Evolutionary conservation across 805 yeast species (phyloP).

Genomic region (Barnettozyma vustinii): DNA sequence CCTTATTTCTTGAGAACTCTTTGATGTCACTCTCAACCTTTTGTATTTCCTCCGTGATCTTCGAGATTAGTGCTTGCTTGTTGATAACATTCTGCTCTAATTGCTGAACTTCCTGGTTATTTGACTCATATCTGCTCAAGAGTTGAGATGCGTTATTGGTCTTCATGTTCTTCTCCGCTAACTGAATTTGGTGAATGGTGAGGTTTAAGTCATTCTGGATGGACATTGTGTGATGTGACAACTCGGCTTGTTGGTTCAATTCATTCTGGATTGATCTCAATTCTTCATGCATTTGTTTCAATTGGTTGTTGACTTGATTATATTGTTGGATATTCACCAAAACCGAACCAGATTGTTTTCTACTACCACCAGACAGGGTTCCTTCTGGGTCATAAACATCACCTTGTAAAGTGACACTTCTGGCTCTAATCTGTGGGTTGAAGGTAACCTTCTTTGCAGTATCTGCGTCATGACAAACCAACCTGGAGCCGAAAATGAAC

Average conservation of each 20-base stretch:
- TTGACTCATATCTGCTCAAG: slow-evolving; percentile 43
- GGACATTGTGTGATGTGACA: slow-evolving; percentile 45
- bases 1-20: slow-evolving; percentile 77
- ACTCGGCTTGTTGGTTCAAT: slow-evolving; percentile 36
- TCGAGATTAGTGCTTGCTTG: slow-evolving; percentile 28
- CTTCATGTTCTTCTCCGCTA: slow-evolving; percentile 49
- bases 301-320: slow-evolving; percentile 38
- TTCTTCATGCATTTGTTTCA: slow-evolving; percentile 38
- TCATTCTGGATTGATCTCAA: slow-evolving; percentile 35
- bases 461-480: slow-evolving; percentile 81
- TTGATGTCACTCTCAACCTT: slow-evolving; percentile 68
- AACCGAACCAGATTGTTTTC: slow-evolving; percentile 52
- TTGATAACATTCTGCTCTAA: slow-evolving; percentile 35
- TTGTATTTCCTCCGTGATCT: slow-evolving; percentile 39
- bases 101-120: slow-evolving; percentile 39
- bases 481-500: slow-evolving; percentile 84
- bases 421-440: slow-evolving; percentile 70
- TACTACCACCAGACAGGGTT: slow-evolving; percentile 91
- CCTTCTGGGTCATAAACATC: slow-evolving; percentile 97
- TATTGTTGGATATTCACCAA: slow-evolving; percentile 62
- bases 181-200: slow-evolving; percentile 52
- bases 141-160: slow-evolving; percentile 52
- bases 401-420: slow-evolving; percentile 87
- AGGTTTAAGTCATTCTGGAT: slow-evolving; percentile 55
- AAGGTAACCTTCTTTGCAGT: slow-evolving; percentile 88